Conservation (phyloP, 1,284 basidiomycete genomes). For the Amylostereum areolatum region DNA sequence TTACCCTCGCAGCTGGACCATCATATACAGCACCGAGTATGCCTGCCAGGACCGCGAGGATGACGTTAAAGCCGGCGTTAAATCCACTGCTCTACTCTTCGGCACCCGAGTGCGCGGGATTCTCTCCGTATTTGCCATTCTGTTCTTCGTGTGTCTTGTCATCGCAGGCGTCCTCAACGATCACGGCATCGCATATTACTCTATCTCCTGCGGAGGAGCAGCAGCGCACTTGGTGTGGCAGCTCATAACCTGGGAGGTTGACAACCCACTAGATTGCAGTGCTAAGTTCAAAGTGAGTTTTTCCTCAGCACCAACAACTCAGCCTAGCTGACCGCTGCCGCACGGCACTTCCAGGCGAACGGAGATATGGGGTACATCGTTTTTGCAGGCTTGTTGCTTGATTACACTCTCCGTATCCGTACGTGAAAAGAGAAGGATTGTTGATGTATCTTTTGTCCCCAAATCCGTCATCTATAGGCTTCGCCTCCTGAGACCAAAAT, state of each 20-base stretch:
- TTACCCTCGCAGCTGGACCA: constrained; percentile 36
- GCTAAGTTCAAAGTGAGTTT: not conserved
- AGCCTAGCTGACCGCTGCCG: not conserved
- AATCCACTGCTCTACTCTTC: constrained; percentile 53
- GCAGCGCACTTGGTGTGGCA: constrained; percentile 41
- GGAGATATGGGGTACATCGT: not conserved
- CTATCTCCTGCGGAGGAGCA: constrained; percentile 32
- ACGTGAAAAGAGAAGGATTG: no score
- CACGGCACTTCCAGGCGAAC: not conserved
- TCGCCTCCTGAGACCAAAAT: no score
- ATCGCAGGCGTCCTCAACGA: constrained; percentile 27
- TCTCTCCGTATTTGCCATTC: constrained; percentile 35
- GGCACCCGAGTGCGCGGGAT: constrained; percentile 34
- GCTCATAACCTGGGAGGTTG: constrained; percentile 28
- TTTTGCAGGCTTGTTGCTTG: not conserved
- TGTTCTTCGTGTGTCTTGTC: constrained; percentile 32
- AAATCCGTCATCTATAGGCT: no score
- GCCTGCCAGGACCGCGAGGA: constrained; percentile 52
- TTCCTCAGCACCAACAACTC: not conserved
- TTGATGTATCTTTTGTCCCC: no score
- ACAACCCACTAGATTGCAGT: constrained; percentile 10
- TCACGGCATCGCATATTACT: constrained; percentile 34
- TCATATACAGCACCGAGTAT: constrained; percentile 55
- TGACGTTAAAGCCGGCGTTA: constrained; percentile 47
- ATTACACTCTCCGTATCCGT: no score